These are phyloP conservation scores for Mucor sp. DNA, from an alignment of 371 early-diverging fungal genomes.

Conservation along the genomic window DNA sequence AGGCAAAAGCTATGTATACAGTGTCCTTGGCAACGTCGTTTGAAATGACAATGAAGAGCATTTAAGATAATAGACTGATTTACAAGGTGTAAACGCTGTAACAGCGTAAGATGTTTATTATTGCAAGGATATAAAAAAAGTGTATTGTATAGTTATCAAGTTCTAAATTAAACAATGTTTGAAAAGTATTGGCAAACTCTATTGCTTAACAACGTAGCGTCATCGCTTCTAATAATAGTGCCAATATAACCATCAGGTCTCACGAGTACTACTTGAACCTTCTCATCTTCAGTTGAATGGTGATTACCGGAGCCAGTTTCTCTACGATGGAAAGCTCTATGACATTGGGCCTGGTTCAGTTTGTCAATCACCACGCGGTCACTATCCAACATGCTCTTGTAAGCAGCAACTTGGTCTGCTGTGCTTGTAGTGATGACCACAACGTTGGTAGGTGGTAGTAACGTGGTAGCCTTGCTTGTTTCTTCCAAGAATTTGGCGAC, in stretches of 20 bases:
- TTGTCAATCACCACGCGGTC: constrained; percentile 40
- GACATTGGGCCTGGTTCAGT: constrained; percentile 46
- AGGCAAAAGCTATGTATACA: too few relatives aligned
- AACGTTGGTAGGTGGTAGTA: constrained; percentile 14
- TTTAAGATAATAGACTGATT: too few relatives aligned
- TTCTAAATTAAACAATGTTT: constrained; percentile 5
- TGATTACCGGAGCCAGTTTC: background rate
- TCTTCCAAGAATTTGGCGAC: constrained; percentile 22
- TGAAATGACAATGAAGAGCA: too few relatives aligned
- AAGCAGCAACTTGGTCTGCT: constrained; percentile 25
- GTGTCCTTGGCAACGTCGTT: too few relatives aligned
- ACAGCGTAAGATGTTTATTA: background rate
- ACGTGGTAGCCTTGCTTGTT: background rate
- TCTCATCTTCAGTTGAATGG: constrained; percentile 4
- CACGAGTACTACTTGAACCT: constrained; percentile 25
- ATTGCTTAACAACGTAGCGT: constrained; percentile 11
- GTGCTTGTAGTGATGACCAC: constrained; percentile 39
- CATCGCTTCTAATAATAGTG: constrained; percentile 23
- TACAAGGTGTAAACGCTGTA: background rate
- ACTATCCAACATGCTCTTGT: constrained; percentile 11
- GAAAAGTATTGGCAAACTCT: constrained; percentile 19
- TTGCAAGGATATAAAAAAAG: background rate
- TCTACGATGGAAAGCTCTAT: constrained; percentile 30
- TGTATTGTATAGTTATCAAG: background rate
- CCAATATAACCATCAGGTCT: constrained; percentile 50